Base-by-base conservation (phyloP, 225 moss, liverwort and hornwort genomes). In the Thuidium tamariscinum region DNA sequence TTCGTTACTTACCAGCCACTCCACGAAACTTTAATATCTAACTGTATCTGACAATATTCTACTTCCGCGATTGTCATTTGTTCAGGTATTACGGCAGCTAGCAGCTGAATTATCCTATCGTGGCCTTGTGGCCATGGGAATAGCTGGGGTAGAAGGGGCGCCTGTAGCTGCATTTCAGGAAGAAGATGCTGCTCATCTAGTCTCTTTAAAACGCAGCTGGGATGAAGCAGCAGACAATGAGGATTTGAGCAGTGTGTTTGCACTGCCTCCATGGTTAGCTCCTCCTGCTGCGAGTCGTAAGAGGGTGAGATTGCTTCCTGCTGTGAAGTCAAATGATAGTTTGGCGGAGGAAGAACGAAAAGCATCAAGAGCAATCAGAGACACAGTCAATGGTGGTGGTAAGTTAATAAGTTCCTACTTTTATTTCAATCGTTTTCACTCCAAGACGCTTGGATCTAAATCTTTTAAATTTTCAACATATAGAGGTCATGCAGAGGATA, bases 81-180 rank as follows among this genome's bases (percentile, higher is more conserved):
- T 83, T 59, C 95, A 99, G 98, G 96, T 97, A 82, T 89, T 99
- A 81, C 91, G 99, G 63, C 99, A 99, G 92, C 91, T 99, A 37
- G 95, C 95, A 83, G 94, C 95, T 82, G 94, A 97, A 79, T 91
- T 94, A 54, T 95, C 90, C 26, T 97, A 97, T 86, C 93, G 97
- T 78, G 96, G 95, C 82, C 92, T 99, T 79, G 99, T 95, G 67
- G 96, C 97, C 61, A 87, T 99, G 78, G 99, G 99, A 85, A 93
- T 99, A 89, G 97, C 96, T 79, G 99, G 95, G 83, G 93, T 99
- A 62, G 96, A 97, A 88, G 99, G 99, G 85, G 92, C 97, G 36
- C 91, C 95, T 62, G 97, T 97, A 74, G 94, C 97, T 77, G 95
- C 99, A n/a, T 99, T 99, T 82, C 95, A 91, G 87, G 92, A 91